These are phyloP conservation scores for Eleusine indica DNA, from an alignment of 176 grass and related monocot genomes.

Conservation along the genomic window DNA sequence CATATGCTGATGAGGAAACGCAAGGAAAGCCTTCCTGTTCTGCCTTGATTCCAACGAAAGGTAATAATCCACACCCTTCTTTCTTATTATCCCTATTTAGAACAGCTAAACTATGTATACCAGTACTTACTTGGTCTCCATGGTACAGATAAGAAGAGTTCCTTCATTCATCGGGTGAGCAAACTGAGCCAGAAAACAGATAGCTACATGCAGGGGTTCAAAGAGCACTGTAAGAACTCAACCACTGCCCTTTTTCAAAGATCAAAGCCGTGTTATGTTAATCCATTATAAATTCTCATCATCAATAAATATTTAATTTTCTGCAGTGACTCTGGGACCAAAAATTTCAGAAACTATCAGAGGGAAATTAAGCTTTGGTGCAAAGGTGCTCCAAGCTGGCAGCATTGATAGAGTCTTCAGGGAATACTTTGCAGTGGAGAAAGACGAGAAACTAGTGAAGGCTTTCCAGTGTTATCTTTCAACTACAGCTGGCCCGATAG, in stretches of 20 bases:
- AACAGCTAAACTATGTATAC: conserved; percentile 10
- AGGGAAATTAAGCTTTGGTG: conserved; percentile 64
- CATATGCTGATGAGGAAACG: conserved; percentile 45
- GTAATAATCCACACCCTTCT: conserved; percentile 39
- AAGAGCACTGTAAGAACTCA: conserved; percentile 57
- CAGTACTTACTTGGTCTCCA: conserved; percentile 29
- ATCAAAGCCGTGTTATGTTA: conserved; percentile 16
- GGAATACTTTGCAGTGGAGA: conserved; percentile 56
- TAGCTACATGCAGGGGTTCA: conserved; percentile 56
- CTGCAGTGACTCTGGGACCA: conserved; percentile 63
- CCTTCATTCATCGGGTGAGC: conserved; percentile 48
- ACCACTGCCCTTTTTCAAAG: background rate
- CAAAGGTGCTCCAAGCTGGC: conserved; percentile 69
- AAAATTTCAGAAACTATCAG: conserved; percentile 74
- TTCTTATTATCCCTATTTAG: background rate
- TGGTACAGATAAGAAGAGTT: conserved; percentile 48
- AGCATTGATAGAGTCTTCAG: conserved; percentile 68
- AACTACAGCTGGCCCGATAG: conserved; percentile 83
- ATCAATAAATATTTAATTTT: conserved; percentile 3
- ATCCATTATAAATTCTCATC: background rate
- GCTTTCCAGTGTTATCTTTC: conserved; percentile 87
- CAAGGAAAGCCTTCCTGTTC: conserved; percentile 30
- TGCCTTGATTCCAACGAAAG: conserved; percentile 44
- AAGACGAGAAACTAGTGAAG: conserved; percentile 73
- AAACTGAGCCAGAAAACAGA: conserved; percentile 53